Base-by-base conservation (phyloP, 352 stramenopile species). In the Albugo candida region DNA sequence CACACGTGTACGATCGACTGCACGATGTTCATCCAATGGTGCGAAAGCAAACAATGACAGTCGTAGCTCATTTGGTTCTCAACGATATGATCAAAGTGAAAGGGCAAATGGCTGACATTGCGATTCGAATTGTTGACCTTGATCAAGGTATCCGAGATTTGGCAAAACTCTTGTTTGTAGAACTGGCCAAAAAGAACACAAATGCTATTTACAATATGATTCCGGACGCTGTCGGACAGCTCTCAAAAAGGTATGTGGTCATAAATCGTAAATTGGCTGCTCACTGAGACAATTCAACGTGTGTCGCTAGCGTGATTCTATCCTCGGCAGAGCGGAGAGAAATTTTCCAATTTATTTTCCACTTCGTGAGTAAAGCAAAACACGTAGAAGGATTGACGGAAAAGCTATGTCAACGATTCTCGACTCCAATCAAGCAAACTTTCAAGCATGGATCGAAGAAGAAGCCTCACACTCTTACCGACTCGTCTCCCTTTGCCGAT, bases 71-170 rank as follows among this genome's bases (percentile, higher is more conserved):
- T 56, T 77, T 99, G 35, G 97, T 98, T 60, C 65, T 99, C 31
- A 99, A 99, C 63, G 94, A 99, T 55, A 99, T 99, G 95, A 94
- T 99, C 36, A 98, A 97, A 68, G 92, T 98, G n/a, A 97, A 97
- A 58, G 92, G 87, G 13, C 83, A 97, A 61, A 80, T 94, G 42
- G 88, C 75, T 46, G 78, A 97, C 48, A 96, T 99, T 48, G 93
- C 93, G 2, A 76, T 98, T 11, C 96, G 83, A 35, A 63, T 99
- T 17, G 73, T 95, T 11, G 94, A 98, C 57, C 59, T 87, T n/a
- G 89, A 95, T 38, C 59, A 75, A 34, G 60, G 78, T 27, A 97
- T 99, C 48, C 74, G 77, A 13, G 85, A 95, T 49, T 84, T 97
- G 48, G 82, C 94, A 13, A 82, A 88, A 55, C 60, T 97, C 2